Evolutionary conservation across 768 basidiomycete genomes (phyloP).

Genomic region (Atractiella rhizophila): DNA sequence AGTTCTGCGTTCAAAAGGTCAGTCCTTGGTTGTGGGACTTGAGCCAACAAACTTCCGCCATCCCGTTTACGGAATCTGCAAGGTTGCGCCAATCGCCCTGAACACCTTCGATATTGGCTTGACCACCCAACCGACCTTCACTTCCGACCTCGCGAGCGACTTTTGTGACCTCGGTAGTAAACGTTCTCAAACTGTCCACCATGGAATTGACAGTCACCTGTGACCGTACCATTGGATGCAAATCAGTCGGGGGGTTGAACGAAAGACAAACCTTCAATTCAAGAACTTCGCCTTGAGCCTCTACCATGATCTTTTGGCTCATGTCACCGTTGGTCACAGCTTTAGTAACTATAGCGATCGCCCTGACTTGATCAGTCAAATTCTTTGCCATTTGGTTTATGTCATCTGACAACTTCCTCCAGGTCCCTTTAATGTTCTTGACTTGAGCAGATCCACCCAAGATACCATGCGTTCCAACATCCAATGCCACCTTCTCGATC

Average conservation of each 20-base stretch:
- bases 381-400: conserved; percentile 20
- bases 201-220: conserved; percentile 76
- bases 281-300: conserved; percentile 84
- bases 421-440: conserved; percentile 74
- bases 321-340: conserved; percentile 76
- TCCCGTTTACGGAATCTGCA: conserved; percentile 54
- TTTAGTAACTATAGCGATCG: conserved; percentile 84
- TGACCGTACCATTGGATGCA: not conserved
- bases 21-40: no score
- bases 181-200: conserved; percentile 32
- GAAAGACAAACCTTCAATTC: conserved; percentile 29
- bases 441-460: conserved; percentile 69
- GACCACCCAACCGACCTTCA: conserved; percentile 78
- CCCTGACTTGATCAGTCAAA: conserved; percentile 39
- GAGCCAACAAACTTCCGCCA: conserved; percentile 23
- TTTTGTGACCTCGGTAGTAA: conserved; percentile 36
- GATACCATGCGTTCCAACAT: conserved; percentile 49
- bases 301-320: conserved; percentile 59
- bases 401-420: conserved; percentile 42
- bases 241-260: no score
- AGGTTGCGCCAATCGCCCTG: conserved; percentile 81
- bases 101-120: conserved; percentile 62
- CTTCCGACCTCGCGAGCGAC: conserved; percentile 80
- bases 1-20: no score
- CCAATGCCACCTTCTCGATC: conserved; percentile 57